Conservation (phyloP, 495 filamentous ascomycete genomes). For the Penicillium dipodomyicola region DNA sequence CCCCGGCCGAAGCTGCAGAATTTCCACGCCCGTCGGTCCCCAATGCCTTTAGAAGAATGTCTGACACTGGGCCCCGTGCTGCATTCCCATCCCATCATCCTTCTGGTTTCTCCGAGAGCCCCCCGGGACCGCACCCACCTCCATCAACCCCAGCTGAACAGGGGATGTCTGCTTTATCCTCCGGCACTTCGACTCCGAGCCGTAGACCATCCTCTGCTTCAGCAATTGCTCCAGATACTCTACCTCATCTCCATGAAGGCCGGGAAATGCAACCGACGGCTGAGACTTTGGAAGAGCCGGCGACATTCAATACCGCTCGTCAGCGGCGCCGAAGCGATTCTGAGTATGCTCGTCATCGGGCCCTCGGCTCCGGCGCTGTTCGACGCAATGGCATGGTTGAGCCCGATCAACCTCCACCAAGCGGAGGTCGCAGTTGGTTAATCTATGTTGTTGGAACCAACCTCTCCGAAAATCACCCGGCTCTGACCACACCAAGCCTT, state of each 20-base stretch:
- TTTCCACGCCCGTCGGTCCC: slow-evolving; percentile 42
- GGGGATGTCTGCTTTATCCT: slow-evolving; percentile 56
- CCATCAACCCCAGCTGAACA: slow-evolving; percentile 68
- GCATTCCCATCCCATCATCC: slow-evolving; percentile 33
- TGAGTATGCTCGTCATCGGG: slow-evolving; percentile 57
- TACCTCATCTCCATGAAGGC: slow-evolving; percentile 38
- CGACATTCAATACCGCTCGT: slow-evolving; percentile 35
- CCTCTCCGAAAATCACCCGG: slow-evolving; percentile 72
- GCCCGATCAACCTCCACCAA: slow-evolving; percentile 54
- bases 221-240: slow-evolving; percentile 35
- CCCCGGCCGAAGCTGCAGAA: slow-evolving; percentile 45
- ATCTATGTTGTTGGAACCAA: slow-evolving; percentile 79
- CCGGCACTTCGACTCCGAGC: slow-evolving; percentile 54
- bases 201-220: slow-evolving; percentile 55
- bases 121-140: slow-evolving; percentile 62
- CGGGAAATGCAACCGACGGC: slow-evolving; percentile 34
- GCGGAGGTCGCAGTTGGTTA: slow-evolving; percentile 65
- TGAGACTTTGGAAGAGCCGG: slow-evolving; percentile 28
- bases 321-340: slow-evolving; percentile 62
- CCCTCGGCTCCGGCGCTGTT: slow-evolving; percentile 61
- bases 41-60: slow-evolving; percentile 35
- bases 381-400: slow-evolving; percentile 67
- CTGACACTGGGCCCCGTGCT: slow-evolving; percentile 36
- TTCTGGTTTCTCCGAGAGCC: slow-evolving; percentile 52
- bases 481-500: slow-evolving; percentile 70